A percentile compares a stretch with the other conserved stretches of the same genome.
Conservation (phyloP, 129 eudicot genomes). For the Tagetes patula region DNA sequence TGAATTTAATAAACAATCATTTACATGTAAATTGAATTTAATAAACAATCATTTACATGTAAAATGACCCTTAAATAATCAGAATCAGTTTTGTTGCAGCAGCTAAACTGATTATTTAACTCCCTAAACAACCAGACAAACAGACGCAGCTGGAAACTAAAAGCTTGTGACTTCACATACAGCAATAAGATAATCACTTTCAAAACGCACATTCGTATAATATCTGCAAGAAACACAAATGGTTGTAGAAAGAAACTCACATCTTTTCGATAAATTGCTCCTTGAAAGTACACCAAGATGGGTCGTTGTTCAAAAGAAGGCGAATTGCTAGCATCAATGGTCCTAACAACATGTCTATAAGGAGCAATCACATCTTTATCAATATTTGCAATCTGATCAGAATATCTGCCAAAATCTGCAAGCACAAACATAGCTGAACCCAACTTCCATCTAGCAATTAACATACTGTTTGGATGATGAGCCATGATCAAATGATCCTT, state of each 20-base stretch:
- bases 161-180: not conserved
- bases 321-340: slow-evolving; percentile 43
- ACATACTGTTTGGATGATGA: slow-evolving; percentile 92
- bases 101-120: not conserved
- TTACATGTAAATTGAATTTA: not conserved
- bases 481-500: slow-evolving; percentile 82
- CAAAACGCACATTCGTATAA: not conserved
- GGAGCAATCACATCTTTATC: slow-evolving; percentile 94
- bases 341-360: slow-evolving; percentile 79
- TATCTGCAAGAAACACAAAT: not conserved
- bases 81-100: not conserved
- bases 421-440: slow-evolving; percentile 85
- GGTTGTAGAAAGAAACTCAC: slow-evolving; percentile 42
- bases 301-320: slow-evolving; percentile 62
- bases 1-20: too few relatives aligned
- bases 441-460: slow-evolving; percentile 66
- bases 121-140: slow-evolving; percentile 6
- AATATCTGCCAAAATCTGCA: slow-evolving; percentile 90
- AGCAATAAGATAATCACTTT: not conserved
- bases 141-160: slow-evolving; percentile 8
- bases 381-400: slow-evolving; percentile 58
- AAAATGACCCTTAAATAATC: not conserved
- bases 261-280: slow-evolving; percentile 93
- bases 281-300: slow-evolving; percentile 78
- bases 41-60: not conserved